These are phyloP conservation scores for Miamiensis avidus DNA, from an alignment of 169 alveolate species.

Conservation along the genomic window DNA sequence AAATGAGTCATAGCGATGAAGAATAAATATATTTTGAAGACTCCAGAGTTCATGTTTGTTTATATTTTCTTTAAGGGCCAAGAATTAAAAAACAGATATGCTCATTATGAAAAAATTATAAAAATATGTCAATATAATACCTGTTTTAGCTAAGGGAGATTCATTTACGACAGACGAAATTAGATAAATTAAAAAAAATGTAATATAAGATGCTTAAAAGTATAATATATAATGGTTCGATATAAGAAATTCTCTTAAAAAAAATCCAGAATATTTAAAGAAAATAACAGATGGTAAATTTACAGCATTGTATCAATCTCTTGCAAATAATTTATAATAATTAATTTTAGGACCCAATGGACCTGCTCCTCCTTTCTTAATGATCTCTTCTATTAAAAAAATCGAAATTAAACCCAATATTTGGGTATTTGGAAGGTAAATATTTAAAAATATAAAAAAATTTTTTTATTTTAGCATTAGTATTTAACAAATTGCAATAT, in stretches of 20 bases:
- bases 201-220: conserved; percentile 9
- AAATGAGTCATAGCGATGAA: no score
- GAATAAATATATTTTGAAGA: not conserved
- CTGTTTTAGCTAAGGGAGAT: conserved; percentile 47
- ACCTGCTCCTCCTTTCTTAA: conserved; percentile 18
- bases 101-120: conserved; percentile 18
- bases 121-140: conserved; percentile 38
- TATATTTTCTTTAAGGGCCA: conserved; percentile 38
- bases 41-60: conserved; percentile 34
- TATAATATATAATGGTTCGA: conserved; percentile 27
- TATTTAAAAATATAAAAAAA: not conserved
- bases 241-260: conserved; percentile 1
- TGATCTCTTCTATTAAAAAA: conserved; percentile 5
- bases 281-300: conserved; percentile 23
- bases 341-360: not conserved
- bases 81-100: conserved; percentile 35
- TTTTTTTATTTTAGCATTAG: not conserved
- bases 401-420: conserved; percentile 2
- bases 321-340: not conserved
- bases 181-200: conserved; percentile 15
- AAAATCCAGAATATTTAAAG: conserved; percentile 19
- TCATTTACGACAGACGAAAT: conserved; percentile 28
- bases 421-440: conserved; percentile 34
- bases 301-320: not conserved
- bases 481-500: not conserved